Evolutionary conservation across 2,329 filamentous ascomycete species (phyloP), one percentile per base, ranked within the genome.

Genomic region (Fusarium succisae): DNA sequence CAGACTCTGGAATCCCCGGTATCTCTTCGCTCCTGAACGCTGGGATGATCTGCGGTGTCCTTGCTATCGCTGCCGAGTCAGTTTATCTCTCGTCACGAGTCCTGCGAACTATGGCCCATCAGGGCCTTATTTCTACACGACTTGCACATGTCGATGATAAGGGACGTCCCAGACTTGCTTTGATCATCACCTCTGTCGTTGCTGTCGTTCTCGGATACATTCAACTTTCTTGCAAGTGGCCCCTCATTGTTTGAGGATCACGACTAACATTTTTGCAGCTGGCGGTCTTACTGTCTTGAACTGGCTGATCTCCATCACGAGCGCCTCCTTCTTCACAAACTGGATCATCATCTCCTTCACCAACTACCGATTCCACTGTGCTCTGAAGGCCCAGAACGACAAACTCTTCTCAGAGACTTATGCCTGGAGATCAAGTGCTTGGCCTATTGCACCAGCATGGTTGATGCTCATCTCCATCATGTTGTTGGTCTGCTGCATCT

Each of bases 291-390:
- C 58, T 26, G 73, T 64, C 15, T 24, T 75, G 6, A 75, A 66
- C 35, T 75, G 73, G 72, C 32, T 75, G 6, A 51, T 75, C 8
- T 75, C 73, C 2, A 73, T 72, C 15, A 75, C 72, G 11, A 75
- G 72, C 13, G 72, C 72, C 4, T 75, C 71, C 1, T 75, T 74
- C 43, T 75, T 75, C 38, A 66, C 59, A 20, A 74, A 70, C 39
- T 75, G 72, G 72, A 69, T 72, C 24, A 74, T 75, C 20, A 72
- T 74, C 9, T 53, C 64, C 22, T 74, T 74, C 35, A 72, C 72
- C 11, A 63, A 51, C 39, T 75, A 60, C n/a, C 62, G 69, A 17
- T 75, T 75, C 43, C 72, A 72, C 15, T 57, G 66, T 32, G 72
- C 72, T 2, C 53, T 74, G 20, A 58, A 63, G 8, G 60, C 58